These are phyloP conservation scores for Candida tallmaniae DNA, from an alignment of 805 yeast species.

Conservation along the genomic window DNA sequence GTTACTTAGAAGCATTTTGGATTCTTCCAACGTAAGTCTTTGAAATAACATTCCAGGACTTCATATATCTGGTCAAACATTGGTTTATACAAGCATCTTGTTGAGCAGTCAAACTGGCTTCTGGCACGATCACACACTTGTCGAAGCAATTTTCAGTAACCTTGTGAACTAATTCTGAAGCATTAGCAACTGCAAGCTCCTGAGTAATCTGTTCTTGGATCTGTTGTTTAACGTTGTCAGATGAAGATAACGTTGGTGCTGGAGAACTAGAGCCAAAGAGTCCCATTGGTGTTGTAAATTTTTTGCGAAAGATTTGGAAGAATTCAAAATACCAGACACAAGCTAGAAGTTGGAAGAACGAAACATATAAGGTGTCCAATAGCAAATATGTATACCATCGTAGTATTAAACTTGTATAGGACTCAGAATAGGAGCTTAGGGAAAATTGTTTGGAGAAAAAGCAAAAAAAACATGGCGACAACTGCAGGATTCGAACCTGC, in stretches of 20 bases:
- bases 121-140: conserved; percentile 67
- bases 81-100: conserved; percentile 69
- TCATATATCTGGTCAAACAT: conserved; percentile 84
- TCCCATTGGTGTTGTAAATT: no score
- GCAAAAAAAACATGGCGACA: conserved; percentile 39
- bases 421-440: no score
- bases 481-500: conserved; percentile 64
- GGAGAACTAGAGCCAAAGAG: conserved; percentile 20
- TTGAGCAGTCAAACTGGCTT: conserved; percentile 38
- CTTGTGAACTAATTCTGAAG: conserved; percentile 79
- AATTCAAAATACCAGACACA: no score
- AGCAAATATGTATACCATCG: no score
- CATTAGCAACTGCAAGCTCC: conserved; percentile 89
- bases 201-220: conserved; percentile 68
- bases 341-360: no score
- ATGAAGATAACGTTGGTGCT: conserved; percentile 14
- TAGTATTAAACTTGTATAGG: no score
- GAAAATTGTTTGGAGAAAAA: no score
- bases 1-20: conserved; percentile 31
- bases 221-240: conserved; percentile 49
- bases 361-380: no score
- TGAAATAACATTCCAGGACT: conserved; percentile 84
- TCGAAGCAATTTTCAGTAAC: conserved; percentile 85
- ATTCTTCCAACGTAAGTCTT: conserved; percentile 72
- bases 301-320: no score